Conservation (phyloP, 1,284 basidiomycete genomes). For the Melampsora larici-populina region DNA sequence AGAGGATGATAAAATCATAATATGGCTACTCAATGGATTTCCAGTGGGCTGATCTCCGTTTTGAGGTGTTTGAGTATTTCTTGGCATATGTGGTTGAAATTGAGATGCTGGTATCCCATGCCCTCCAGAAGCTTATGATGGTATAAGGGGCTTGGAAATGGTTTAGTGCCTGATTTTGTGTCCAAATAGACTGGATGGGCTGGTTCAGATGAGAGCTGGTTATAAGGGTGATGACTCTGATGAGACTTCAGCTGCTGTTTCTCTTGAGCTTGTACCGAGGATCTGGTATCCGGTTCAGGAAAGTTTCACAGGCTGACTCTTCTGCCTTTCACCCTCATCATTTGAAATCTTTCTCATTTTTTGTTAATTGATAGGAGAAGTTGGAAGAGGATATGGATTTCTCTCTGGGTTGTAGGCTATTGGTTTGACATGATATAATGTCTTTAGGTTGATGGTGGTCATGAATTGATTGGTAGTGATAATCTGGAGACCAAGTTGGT, state of each 20-base stretch:
- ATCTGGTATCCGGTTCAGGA: neutral
- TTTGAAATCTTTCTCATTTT: too few relatives aligned
- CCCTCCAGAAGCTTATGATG: too few relatives aligned
- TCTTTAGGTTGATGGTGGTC: neutral
- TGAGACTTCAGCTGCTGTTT: neutral
- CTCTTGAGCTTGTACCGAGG: neutral
- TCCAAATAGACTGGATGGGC: too few relatives aligned
- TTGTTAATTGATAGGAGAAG: neutral
- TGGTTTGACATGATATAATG: neutral
- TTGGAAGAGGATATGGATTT: conserved; percentile 33
- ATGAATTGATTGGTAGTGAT: too few relatives aligned
- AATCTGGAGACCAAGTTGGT: too few relatives aligned
- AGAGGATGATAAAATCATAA: too few relatives aligned
- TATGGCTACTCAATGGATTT: too few relatives aligned
- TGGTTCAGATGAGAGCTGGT: too few relatives aligned
- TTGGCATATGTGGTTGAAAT: neutral
- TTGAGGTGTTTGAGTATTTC: neutral
- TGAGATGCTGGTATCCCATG: neutral
- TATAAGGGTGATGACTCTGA: too few relatives aligned
- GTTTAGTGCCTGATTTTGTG: neutral
- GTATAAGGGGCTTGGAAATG: neutral
- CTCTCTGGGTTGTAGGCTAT: conserved; percentile 30
- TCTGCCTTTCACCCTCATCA: too few relatives aligned
- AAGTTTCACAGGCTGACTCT: too few relatives aligned
- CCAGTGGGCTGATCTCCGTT: too few relatives aligned